Evolutionary conservation across 352 stramenopile species (phyloP).

Genomic region (Globisporangium mamillatum): DNA sequence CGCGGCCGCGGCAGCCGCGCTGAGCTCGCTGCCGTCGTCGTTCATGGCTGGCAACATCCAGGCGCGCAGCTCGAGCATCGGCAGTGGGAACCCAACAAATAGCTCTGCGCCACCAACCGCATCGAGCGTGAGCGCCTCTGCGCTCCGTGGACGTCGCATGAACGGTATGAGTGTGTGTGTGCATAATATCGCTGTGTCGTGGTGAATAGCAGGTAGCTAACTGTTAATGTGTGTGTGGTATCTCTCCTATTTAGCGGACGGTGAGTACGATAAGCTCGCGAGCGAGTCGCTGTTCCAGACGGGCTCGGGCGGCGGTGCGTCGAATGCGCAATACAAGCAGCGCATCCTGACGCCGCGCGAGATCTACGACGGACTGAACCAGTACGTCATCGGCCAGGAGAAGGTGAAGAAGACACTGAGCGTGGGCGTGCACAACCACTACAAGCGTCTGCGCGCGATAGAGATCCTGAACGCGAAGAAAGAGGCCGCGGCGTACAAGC

Average conservation of each 20-base stretch:
- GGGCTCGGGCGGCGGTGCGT: constrained; percentile 10
- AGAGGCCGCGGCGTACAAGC: constrained; percentile 31
- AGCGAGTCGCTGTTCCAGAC: constrained; percentile 44
- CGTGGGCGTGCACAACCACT: constrained; percentile 98
- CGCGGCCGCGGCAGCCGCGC: constrained; percentile 50
- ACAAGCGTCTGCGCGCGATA: constrained; percentile 91
- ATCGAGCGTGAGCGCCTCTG: neutral
- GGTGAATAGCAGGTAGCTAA: neutral
- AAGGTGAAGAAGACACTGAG: constrained; percentile 96
- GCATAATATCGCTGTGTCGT: neutral
- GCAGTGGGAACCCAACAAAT: constrained; percentile 10
- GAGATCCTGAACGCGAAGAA: constrained; percentile 53
- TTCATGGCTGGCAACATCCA: constrained; percentile 44
- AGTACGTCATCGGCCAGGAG: constrained; percentile 97
- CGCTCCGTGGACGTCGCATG: constrained; percentile 40
- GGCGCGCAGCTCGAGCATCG: constrained; percentile 36
- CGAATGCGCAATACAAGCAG: constrained; percentile 29
- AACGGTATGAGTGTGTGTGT: constrained; percentile 24
- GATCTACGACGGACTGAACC: constrained; percentile 94
- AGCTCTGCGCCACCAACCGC: constrained; percentile 6
- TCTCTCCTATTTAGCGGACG: constrained; percentile 33
- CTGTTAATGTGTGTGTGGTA: neutral
- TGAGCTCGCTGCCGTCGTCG: constrained; percentile 69
- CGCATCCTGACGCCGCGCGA: constrained; percentile 87
- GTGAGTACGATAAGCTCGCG: constrained; percentile 71